Conservation (phyloP, 2,329 filamentous ascomycete genomes). For the Monosporascus ibericus region DNA sequence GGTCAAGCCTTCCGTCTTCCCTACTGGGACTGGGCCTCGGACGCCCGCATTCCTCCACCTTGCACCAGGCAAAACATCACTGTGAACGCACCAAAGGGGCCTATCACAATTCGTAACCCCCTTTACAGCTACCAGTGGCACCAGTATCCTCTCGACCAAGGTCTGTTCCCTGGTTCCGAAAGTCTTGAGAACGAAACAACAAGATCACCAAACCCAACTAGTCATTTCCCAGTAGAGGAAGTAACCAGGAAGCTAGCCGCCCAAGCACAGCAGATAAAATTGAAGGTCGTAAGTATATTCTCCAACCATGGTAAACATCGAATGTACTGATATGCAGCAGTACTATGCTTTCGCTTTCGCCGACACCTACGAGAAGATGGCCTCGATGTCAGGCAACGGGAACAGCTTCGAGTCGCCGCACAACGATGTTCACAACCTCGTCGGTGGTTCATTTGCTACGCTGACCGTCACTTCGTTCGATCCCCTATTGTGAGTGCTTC, state of each 20-base stretch:
- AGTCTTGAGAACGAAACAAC: conserved; percentile 29
- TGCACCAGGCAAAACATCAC: conserved; percentile 28
- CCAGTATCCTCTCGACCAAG: conserved; percentile 27
- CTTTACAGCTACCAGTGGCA: conserved; percentile 47
- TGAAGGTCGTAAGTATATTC: conserved; percentile 32
- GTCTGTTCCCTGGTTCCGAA: conserved; percentile 29
- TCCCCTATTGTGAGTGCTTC: conserved; percentile 36
- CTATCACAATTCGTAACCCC: conserved; percentile 42
- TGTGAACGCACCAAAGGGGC: conserved; percentile 35
- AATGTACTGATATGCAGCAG: conserved; percentile 16
- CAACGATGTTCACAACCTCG: conserved; percentile 34
- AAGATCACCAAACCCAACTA: conserved; percentile 29
- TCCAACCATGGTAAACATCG: not conserved
- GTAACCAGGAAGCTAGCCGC: conserved; percentile 30
- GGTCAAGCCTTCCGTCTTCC: conserved; percentile 42
- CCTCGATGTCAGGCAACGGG: conserved; percentile 29
- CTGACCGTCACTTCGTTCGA: conserved; percentile 39
- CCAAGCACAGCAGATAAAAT: conserved; percentile 27
- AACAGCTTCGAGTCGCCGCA: conserved; percentile 39
- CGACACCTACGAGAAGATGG: conserved; percentile 33
- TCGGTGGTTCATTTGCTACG: conserved; percentile 27
- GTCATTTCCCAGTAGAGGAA: conserved; percentile 31
- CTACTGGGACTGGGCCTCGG: conserved; percentile 49
- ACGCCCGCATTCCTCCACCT: conserved; percentile 36
- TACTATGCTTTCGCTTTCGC: conserved; percentile 36